Base-by-base conservation (phyloP, 306 rosid genomes). In the Vicia faba region DNA sequence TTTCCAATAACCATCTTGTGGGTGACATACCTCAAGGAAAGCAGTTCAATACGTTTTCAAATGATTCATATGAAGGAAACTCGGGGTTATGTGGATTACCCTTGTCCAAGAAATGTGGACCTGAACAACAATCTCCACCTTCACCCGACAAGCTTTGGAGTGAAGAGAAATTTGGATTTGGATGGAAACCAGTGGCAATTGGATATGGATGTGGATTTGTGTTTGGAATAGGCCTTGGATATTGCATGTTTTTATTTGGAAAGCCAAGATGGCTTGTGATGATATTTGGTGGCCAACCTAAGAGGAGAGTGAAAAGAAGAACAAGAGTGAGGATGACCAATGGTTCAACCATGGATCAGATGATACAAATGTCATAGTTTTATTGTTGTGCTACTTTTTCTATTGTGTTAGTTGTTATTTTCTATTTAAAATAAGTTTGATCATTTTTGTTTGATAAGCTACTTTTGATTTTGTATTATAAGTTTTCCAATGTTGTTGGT, bases 121-220 rank as follows among this genome's bases (percentile, higher is more conserved):
- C 33, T 26, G 15, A 50, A 31, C 8, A 9, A 11, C 15, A 39
- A 7, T 9, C 18, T 11, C 43, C 46, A 5, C 8, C 69, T 10
- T 26, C 64, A 6, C 2, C 11, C 5, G 19, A 3, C 1, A 19
- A 2, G 0, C 25, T 18, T 1, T 25, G n/a, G 25, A 60, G 10
- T 12, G 70, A 61, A 19, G 68, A 70, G 0, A 56, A 59, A 28
- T 20, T 41, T 20, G 50, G 66, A 59, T 63, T 81, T 70, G 77
- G 77, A 15, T 78, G 83, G 85, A 61, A 76, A 49, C 25, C 59
- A 13, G 68, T 73, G 26, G 62, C 71, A 2, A 43, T 69, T 9
- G 82, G 80, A 54, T 83, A 75, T 61, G 84, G 75, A 72, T 72
- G 80, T 77, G 80, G 78, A 61, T 7, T 62, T 7, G 57, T 75